Percentiles rank a stretch among this genome's conserved stretches.
Conservation (phyloP, 164 flowering plant genomes). For the Stephania cephalantha region DNA sequence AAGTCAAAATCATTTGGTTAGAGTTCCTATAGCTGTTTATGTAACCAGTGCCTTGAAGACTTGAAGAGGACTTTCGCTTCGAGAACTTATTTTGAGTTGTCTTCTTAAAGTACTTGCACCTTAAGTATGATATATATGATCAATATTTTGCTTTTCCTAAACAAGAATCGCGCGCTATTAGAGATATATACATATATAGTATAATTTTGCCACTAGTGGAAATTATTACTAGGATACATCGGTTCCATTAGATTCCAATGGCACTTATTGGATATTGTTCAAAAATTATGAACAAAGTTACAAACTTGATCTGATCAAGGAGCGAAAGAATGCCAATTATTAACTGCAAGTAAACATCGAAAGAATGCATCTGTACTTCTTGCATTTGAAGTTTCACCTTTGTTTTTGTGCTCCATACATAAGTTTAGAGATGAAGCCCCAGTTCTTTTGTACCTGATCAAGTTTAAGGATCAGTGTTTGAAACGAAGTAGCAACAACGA, state of each 20-base stretch:
- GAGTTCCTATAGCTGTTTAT: conserved; percentile 43
- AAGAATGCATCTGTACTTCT: background rate
- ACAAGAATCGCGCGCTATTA: background rate
- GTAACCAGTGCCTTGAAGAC: conserved; percentile 26
- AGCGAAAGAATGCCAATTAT: background rate
- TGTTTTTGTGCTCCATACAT: conserved; percentile 16
- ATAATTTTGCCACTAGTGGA: background rate
- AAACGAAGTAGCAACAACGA: background rate
- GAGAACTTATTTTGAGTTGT: background rate
- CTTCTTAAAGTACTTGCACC: background rate
- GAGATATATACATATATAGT: background rate
- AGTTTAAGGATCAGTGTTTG: background rate
- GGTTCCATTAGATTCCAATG: background rate
- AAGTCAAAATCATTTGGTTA: conserved; percentile 29
- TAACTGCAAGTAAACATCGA: background rate
- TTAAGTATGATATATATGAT: background rate
- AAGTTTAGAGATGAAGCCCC: conserved; percentile 21
- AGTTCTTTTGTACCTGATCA: conserved; percentile 29
- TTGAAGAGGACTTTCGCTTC: conserved; percentile 4
- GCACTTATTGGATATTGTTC: background rate
- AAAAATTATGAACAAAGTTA: background rate
- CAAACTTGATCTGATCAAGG: background rate
- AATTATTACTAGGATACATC: too few relatives aligned
- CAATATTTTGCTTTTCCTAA: background rate
- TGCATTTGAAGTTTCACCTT: conserved; percentile 8